These are phyloP conservation scores for Exophiala alcalophila DNA, from an alignment of 2,329 filamentous ascomycete species.

Conservation along the genomic window DNA sequence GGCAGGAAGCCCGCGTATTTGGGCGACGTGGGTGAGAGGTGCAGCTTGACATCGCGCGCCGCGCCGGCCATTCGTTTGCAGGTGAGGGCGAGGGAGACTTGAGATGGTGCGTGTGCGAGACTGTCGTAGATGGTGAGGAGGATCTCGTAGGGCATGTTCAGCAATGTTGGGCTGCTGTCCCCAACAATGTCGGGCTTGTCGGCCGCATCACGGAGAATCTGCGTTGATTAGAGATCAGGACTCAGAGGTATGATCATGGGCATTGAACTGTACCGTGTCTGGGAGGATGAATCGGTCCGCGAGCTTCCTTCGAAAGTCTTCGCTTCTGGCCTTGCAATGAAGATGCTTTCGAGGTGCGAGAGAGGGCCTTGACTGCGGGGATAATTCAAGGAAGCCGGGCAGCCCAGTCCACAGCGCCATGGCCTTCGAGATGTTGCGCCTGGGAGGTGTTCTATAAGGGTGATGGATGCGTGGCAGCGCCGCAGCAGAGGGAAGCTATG, in stretches of 20 bases:
- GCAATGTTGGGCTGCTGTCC: too few species aligned
- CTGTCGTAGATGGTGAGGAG: conserved; percentile 26
- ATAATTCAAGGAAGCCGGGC: conserved; percentile 12
- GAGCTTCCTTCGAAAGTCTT: conserved; percentile 29
- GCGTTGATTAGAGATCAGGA: neutral
- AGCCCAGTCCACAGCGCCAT: conserved; percentile 26
- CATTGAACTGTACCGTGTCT: conserved; percentile 16
- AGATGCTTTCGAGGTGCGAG: conserved; percentile 12
- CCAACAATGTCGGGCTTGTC: conserved; percentile 3
- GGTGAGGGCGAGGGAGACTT: conserved; percentile 29
- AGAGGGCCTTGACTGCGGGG: neutral
- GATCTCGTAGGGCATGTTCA: conserved; percentile 29
- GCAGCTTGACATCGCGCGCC: conserved; percentile 22
- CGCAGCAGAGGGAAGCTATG: too few species aligned
- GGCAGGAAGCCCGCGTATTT: conserved; percentile 31
- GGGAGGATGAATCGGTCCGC: conserved; percentile 19
- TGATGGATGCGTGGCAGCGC: too few species aligned
- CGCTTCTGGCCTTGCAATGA: conserved; percentile 23
- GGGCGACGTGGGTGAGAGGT: conserved; percentile 22
- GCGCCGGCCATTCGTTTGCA: conserved; percentile 29
- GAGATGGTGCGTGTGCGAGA: conserved; percentile 26
- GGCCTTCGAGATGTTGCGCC: too few species aligned
- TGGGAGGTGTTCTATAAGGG: too few species aligned
- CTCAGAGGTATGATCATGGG: neutral
- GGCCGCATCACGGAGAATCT: conserved; percentile 10